Evolutionary conservation across 139 green algal species (phyloP).

Genomic region (Micractinium sp.): DNA sequence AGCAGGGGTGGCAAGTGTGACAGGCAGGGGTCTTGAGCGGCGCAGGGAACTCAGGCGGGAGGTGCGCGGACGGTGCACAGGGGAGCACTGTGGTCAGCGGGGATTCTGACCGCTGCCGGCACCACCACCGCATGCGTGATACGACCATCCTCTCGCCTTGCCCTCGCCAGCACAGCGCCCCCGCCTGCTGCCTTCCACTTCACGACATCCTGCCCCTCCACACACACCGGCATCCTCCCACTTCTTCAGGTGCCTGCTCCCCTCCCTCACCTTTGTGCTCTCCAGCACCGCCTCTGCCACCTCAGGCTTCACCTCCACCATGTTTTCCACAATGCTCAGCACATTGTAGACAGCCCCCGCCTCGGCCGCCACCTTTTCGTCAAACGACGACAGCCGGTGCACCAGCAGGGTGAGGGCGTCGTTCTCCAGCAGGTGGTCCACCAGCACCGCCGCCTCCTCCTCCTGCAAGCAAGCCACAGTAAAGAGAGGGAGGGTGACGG

Average conservation of each 20-base stretch:
- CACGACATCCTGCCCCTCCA: neutral
- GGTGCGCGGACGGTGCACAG: too few relatives aligned
- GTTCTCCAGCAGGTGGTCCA: constrained; percentile 73
- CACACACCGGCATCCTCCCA: neutral
- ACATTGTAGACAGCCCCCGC: constrained; percentile 76
- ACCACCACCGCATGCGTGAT: too few relatives aligned
- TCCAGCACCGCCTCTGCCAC: constrained; percentile 46
- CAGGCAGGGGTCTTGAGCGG: too few relatives aligned
- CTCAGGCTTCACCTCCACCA: constrained; percentile 80
- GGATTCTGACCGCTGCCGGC: too few relatives aligned
- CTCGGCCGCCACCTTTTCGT: constrained; percentile 80
- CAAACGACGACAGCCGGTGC: constrained; percentile 66
- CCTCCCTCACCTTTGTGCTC: constrained; percentile 42
- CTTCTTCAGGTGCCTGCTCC: neutral
- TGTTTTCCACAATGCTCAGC: constrained; percentile 89
- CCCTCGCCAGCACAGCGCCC: too few relatives aligned
- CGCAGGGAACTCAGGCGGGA: too few relatives aligned
- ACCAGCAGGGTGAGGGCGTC: constrained; percentile 81
- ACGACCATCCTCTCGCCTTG: too few relatives aligned
- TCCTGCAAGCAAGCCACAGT: constrained; percentile 44
- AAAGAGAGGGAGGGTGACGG: neutral
- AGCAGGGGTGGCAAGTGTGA: too few relatives aligned
- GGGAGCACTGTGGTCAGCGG: too few relatives aligned
- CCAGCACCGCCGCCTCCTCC: constrained; percentile 71
- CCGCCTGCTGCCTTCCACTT: too few relatives aligned